Base-by-base conservation (phyloP, 805 yeast genomes). In the Saccharomycopsis vini region DNA sequence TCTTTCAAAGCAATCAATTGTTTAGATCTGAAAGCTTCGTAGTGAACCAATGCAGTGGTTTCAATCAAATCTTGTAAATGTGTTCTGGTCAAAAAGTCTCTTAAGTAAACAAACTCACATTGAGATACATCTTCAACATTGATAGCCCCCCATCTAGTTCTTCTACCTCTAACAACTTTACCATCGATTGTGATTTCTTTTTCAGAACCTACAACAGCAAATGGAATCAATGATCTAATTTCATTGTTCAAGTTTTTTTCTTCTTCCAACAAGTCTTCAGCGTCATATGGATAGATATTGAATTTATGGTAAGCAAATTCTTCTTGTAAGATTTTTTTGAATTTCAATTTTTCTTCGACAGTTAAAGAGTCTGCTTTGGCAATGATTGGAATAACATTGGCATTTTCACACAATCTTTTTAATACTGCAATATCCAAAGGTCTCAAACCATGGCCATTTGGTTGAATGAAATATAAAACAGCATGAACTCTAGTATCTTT, bases 31-130 rank as follows among this genome's bases (percentile, higher is more conserved):
- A 89, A 92, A 43, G 79, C 72, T 69, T 92, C 98, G 64, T 92
- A 92, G 63, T 92, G 97, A 43, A 79, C 73, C 53, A 77, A 70
- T 1, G 94, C 69, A 3, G 98, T 92, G 10, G 95, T 78, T 63
- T 92, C 98, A 56, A 92, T 89, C 62, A 92, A 77, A 62, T 90
- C 97, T 63, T 88, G 97, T 57, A 92, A 71, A 62, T 92, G 97
- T 6, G 97, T 87, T 68, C 96, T 79, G 37, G 95, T 87, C 58
- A 92, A 75, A 63, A 92, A 92, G 62, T 87, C 95, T 66, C 97
- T 78, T 59, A 92, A 77, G 56, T 86, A 88, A 31, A 87, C 86
- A 70, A 92, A 92, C 67, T 92, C 98, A 66, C 96, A 88, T 66
- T 92, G 97, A 44, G 81, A 76, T 43, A 86, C 88, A 66, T 92